Evolutionary conservation across 306 rosid species (phyloP), one percentile per base, ranked within the genome.

Genomic region (Adenanthera pavonina): DNA sequence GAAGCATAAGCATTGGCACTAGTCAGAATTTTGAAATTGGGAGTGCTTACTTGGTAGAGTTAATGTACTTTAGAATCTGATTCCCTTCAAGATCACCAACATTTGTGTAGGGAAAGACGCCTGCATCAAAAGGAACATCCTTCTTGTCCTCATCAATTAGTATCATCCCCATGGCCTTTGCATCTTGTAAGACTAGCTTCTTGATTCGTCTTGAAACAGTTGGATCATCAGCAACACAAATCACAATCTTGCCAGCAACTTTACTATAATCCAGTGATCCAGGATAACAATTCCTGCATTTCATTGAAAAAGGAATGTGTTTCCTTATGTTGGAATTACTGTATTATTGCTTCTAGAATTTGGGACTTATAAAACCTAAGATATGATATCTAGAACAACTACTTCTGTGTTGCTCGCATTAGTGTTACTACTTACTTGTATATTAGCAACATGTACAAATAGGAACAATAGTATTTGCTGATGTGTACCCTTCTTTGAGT

Each of bases 231-330:
- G 80, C 78, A 71, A 78, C 81, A 69, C 99, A 95, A 43, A 95
- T 89, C 51, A 95, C 96, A 65, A 95, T 90, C 77, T 87, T 90
- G 1, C 93, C 98, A 41, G 85, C 90, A 33, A 85, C 82, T 74
- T 93, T 95, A 64, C 74, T 82, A 64, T 80, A 83, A 84, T 95
- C 98, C 75, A 95, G 64, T 14, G 99, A 95, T 81, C 98, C 98
- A 17, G 98, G 99, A 80, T 79, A 80, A 84, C 99, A 95, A 48
- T 93, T 92, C 74, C 99, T 93, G 91, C 94, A 85, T 38, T 84
- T 82, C 12, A 77, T 14, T 57, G 34, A 51, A 69, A 70, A 54
- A 14, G 33, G 69, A 76, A 40, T 19, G 62, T 34, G 38, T 59
- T 59, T 70, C 49, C 10, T 52, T 43, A 3, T 71, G 43, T 19